phyloP scores from a whole-genome alignment of 441 rosid genomes.

The Bruguiera hainesii region DNA sequence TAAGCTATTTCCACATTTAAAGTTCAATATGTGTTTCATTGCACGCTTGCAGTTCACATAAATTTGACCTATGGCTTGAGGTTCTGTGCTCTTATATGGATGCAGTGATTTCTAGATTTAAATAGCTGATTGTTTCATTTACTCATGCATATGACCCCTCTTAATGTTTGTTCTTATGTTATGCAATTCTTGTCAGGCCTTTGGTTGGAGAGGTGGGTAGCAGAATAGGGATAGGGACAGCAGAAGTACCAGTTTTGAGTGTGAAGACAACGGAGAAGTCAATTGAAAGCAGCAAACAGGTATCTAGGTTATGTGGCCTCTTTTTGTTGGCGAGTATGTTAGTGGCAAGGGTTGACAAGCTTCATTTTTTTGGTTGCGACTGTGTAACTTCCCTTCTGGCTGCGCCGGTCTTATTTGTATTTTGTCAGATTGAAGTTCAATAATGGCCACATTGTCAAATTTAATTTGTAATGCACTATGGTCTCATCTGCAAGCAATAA shows the following conservation, averaged over 20 bases:
- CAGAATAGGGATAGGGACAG: conserved; percentile 12
- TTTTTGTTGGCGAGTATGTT: conserved; percentile 1
- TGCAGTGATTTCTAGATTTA: conserved; percentile 23
- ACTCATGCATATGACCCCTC: neutral
- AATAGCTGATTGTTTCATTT: neutral
- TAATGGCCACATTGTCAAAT: conserved; percentile 10
- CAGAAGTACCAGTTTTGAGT: conserved; percentile 19
- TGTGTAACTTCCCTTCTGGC: neutral
- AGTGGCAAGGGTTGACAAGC: neutral
- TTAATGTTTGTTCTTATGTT: neutral
- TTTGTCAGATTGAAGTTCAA: neutral
- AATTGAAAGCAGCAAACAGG: conserved; percentile 17
- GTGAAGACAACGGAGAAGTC: conserved; percentile 30
- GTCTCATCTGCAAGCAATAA: neutral
- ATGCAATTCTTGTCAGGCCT: conserved; percentile 16
- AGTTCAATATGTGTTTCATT: neutral
- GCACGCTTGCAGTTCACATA: neutral
- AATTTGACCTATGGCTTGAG: neutral
- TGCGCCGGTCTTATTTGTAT: neutral
- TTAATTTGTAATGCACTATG: conserved; percentile 1
- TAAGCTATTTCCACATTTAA: neutral
- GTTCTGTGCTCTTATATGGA: neutral
- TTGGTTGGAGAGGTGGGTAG: conserved; percentile 7
- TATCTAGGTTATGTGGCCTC: conserved; percentile 17
- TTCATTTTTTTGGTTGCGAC: too few species aligned